These are phyloP conservation scores for Tillandsia leiboldiana DNA, from an alignment of 176 grass and related monocot species.

Conservation along the genomic window DNA sequence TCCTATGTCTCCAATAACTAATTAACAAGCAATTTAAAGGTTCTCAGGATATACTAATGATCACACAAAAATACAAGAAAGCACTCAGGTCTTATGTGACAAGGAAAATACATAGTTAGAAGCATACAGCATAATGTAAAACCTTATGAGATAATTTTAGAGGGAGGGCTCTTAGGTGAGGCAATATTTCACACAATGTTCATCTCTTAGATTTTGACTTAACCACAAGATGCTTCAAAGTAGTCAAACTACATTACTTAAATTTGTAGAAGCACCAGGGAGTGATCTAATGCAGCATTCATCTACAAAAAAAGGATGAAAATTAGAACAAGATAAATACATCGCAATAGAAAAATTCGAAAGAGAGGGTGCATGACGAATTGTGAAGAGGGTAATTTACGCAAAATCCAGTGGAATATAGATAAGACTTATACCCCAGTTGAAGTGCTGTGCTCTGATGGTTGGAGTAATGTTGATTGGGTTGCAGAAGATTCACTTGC, in stretches of 20 bases:
- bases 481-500: slow-evolving; percentile 64
- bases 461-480: slow-evolving; percentile 36
- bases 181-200: not conserved
- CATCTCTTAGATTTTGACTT: not conserved
- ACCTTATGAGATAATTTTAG: not conserved
- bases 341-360: not conserved
- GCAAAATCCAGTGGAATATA: not conserved
- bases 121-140: not conserved
- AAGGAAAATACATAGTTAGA: not conserved
- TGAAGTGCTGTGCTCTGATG: slow-evolving; percentile 54
- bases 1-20: too few species aligned
- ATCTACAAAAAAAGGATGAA: slow-evolving; percentile 20
- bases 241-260: not conserved
- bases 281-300: slow-evolving; percentile 11
- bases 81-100: not conserved
- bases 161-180: not conserved
- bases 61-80: not conserved
- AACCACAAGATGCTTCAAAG: not conserved
- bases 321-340: not conserved
- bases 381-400: not conserved
- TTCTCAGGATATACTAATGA: not conserved
- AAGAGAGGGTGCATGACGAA: not conserved
- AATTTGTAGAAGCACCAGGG: not conserved
- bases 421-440: slow-evolving; percentile 30
- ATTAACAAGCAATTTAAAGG: too few species aligned